These are phyloP conservation scores for Coriaria nepalensis DNA, from an alignment of 306 rosid species.

Conservation along the genomic window DNA sequence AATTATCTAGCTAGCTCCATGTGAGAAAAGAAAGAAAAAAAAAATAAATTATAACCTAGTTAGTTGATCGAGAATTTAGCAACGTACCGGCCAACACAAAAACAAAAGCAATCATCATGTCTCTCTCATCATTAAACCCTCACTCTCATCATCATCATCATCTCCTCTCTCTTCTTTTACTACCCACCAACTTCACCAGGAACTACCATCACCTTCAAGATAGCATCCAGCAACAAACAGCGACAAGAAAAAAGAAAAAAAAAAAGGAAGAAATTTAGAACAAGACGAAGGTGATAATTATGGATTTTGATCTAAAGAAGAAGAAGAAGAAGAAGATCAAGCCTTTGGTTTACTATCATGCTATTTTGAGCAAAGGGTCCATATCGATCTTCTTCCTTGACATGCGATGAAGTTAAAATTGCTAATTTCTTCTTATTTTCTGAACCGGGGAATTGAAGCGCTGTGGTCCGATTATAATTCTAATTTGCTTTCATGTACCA, in stretches of 20 bases:
- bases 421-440: constrained; percentile 37
- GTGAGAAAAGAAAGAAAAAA: not conserved
- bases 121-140: constrained; percentile 54
- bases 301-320: constrained; percentile 46
- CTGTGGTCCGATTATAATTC: constrained; percentile 49
- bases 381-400: constrained; percentile 20
- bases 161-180: constrained; percentile 16
- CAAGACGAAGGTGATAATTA: constrained; percentile 20
- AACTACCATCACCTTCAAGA: constrained; percentile 14
- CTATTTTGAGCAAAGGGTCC: too few relatives aligned
- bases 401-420: constrained; percentile 10
- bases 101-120: constrained; percentile 51
- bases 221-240: constrained; percentile 4
- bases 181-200: constrained; percentile 40
- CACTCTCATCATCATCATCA: constrained; percentile 45
- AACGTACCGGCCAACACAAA: constrained; percentile 8
- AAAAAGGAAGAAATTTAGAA: constrained; percentile 11
- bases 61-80: not conserved
- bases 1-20: constrained; percentile 6
- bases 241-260: constrained; percentile 28
- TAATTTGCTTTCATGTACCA: too few relatives aligned
- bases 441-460: constrained; percentile 72
- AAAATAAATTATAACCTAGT: too few relatives aligned
- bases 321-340: constrained; percentile 23
- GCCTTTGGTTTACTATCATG: too few relatives aligned